These are phyloP conservation scores for Celoporthe dispersa DNA, from an alignment of 2,329 filamentous ascomycete species.

Conservation along the genomic window DNA sequence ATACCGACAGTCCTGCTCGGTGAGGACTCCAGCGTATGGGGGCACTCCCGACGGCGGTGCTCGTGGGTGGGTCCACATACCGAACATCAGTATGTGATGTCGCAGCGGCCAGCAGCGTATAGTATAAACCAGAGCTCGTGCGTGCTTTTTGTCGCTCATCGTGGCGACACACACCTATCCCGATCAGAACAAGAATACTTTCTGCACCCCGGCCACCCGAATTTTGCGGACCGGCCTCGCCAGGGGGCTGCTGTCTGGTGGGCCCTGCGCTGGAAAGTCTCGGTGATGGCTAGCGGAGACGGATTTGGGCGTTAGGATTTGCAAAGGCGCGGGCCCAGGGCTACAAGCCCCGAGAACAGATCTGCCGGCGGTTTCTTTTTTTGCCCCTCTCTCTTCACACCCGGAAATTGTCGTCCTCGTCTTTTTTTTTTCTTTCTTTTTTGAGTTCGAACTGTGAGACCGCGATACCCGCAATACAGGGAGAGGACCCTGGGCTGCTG, in stretches of 20 bases:
- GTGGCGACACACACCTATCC: slow-evolving; percentile 18
- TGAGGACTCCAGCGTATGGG: slow-evolving; percentile 3
- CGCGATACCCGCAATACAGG: neutral
- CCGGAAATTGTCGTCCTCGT: neutral
- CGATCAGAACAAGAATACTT: slow-evolving; percentile 9
- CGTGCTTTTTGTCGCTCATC: slow-evolving; percentile 21
- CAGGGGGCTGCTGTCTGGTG: slow-evolving; percentile 22
- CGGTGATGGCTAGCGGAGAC: slow-evolving; percentile 25
- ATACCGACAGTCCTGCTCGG: neutral
- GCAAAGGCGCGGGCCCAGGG: neutral
- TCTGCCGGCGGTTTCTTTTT: neutral
- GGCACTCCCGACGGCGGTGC: slow-evolving; percentile 10
- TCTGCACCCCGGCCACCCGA: slow-evolving; percentile 16
- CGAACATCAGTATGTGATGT: neutral
- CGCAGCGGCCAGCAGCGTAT: neutral
- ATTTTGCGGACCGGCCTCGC: no score
- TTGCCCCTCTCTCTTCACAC: neutral
- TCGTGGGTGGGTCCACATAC: slow-evolving; percentile 2
- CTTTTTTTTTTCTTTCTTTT: no score
- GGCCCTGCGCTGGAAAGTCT: slow-evolving; percentile 23
- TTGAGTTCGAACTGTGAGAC: neutral
- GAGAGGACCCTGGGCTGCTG: neutral
- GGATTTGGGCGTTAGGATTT: slow-evolving; percentile 13
- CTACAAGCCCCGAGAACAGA: neutral
- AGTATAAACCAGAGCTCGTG: slow-evolving; percentile 21